These are phyloP conservation scores for Serpula lacrymans DNA, from an alignment of 768 basidiomycete genomes.

Conservation along the genomic window DNA sequence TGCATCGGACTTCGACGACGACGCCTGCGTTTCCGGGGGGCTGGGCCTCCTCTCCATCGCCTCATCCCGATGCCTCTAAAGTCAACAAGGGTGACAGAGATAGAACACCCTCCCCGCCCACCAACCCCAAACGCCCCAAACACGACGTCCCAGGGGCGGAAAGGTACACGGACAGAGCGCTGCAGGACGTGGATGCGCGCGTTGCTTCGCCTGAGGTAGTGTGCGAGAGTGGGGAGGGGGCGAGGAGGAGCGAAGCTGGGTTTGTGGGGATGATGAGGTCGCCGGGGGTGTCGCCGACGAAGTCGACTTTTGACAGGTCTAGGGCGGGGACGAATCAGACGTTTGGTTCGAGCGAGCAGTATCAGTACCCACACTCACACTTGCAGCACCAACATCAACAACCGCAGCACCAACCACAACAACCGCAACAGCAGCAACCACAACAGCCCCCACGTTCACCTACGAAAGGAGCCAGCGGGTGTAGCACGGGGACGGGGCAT, in stretches of 20 bases:
- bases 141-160: slow-evolving; percentile 22
- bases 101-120: too few species aligned
- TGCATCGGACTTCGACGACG: slow-evolving; percentile 22
- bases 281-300: slow-evolving; percentile 16
- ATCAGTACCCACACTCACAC: too few species aligned
- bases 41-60: slow-evolving; percentile 39
- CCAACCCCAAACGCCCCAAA: too few species aligned
- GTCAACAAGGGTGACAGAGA: too few species aligned
- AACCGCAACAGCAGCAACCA: slow-evolving; percentile 13
- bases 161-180: slow-evolving; percentile 28
- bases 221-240: slow-evolving; percentile 33
- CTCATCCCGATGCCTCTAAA: slow-evolving; percentile 18
- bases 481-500: slow-evolving; percentile 42
- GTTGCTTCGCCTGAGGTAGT: slow-evolving; percentile 54
- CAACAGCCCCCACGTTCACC: slow-evolving; percentile 27
- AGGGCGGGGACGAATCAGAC: not conserved
- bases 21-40: slow-evolving; percentile 47
- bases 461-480: slow-evolving; percentile 28
- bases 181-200: slow-evolving; percentile 50
- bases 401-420: slow-evolving; percentile 14
- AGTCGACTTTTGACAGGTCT: too few species aligned
- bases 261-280: slow-evolving; percentile 49
- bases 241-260: slow-evolving; percentile 64
- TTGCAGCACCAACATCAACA: slow-evolving; percentile 7
- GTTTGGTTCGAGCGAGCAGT: too few species aligned